A percentile compares a stretch with the other conserved stretches of the same genome.
These are phyloP conservation scores for Herpetospermum pedunculosum DNA, from an alignment of 306 rosid genomes.

Conservation along the genomic window DNA sequence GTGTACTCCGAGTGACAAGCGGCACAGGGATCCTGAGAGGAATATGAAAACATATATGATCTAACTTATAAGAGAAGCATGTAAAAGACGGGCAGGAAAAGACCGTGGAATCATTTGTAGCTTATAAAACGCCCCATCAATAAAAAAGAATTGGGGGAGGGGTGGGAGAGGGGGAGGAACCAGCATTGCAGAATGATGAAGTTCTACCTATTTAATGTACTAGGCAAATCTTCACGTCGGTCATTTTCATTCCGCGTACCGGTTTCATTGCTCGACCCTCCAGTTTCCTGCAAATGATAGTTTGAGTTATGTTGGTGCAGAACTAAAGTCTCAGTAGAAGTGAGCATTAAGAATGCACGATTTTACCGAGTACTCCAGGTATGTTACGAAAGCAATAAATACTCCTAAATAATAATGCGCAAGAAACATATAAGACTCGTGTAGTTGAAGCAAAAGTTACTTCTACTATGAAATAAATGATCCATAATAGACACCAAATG, in stretches of 20 bases:
- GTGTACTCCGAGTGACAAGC: constrained; percentile 87
- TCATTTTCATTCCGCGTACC: constrained; percentile 58
- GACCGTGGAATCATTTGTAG: not conserved
- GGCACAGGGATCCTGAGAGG: constrained; percentile 60
- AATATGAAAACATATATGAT: not conserved
- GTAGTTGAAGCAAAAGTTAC: too few relatives aligned
- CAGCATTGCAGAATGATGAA: constrained; percentile 3
- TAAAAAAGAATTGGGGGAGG: not conserved
- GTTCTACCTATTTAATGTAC: constrained; percentile 59
- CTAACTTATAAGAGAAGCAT: not conserved
- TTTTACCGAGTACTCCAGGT: not conserved
- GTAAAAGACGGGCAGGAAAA: not conserved
- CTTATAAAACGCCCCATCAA: not conserved
- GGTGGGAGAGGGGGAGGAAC: not conserved
- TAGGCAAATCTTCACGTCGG: constrained; percentile 55
- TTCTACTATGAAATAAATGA: too few relatives aligned
- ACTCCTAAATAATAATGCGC: not conserved
- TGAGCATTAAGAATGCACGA: not conserved
- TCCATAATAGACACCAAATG: not conserved
- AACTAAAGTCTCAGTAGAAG: not conserved
- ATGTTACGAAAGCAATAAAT: not conserved
- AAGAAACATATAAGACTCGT: not conserved
- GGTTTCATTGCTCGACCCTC: constrained; percentile 37
- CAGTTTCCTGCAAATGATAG: constrained; percentile 43
- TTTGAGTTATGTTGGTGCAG: not conserved